Base-by-base conservation (phyloP, 768 basidiomycete species). In the Mycena pura region DNA sequence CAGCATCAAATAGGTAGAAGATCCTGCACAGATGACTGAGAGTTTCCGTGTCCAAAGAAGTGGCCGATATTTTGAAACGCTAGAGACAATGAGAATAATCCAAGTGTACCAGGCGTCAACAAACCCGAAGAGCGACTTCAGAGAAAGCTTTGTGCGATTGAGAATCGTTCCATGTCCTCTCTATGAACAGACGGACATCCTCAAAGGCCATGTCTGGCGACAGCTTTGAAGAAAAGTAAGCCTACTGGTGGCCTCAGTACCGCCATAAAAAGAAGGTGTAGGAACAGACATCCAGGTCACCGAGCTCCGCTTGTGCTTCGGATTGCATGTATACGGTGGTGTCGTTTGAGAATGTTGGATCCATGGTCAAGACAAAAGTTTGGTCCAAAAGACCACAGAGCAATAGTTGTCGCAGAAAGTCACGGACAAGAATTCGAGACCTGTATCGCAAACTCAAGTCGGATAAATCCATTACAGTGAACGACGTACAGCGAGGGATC, bases 1-100 rank as follows among this genome's bases (percentile, higher is more conserved):
- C 83, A 22, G 73, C 72, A 61, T 88, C 86, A 52, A 85, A 80
- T 14, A 79, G 76, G 63, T 84, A 87, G 10, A 94, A 79, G 21
- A 87, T 71, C 70, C 84, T 87, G 71, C 88, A 91, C n/a, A 91
- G 74, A 65, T 86, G 84, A 50, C 91, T 86, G 39, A 93, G 76
- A 15, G 84, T 74, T 70, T 93, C 91, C 5, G 90, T 80, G 60
- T 94, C 90, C 32, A 83, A 75, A 19, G 81, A 74, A 27, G 76
- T 76, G 9, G 83, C 77, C 22, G 85, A 78, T 8, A 77, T 72
- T n/a, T 77, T 73, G 67, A 91, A 89, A 34, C 84, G 81, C 92
- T 94, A 66, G 40, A 47, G 52, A 60, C n/a, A 49, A 31, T 49
- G 34, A 34, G 48, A 57, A 22, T 38, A 19, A 40, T 7, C 19